A percentile compares a stretch with the other conserved stretches of the same genome.
Evolutionary conservation across 305 asterid genomes (phyloP).

Genomic region (Salvia sclarea): DNA sequence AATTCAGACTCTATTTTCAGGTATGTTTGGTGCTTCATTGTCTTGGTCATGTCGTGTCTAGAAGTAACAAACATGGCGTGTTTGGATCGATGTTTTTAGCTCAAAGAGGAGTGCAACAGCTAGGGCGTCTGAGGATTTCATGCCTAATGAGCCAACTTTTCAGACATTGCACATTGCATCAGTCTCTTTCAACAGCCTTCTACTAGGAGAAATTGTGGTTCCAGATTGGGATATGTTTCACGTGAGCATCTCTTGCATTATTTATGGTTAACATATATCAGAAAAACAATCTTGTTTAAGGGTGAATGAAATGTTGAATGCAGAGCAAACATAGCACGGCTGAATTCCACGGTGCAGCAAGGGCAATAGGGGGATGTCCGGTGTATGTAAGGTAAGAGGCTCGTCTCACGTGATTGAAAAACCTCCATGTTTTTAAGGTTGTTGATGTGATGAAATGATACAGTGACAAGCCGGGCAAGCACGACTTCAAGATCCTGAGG

Average conservation of each 20-base stretch:
- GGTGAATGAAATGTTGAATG: not conserved
- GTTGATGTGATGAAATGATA: constrained; percentile 10
- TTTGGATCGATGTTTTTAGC: constrained; percentile 21
- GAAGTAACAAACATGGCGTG: not conserved
- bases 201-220: constrained; percentile 54
- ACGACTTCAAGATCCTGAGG: constrained; percentile 47
- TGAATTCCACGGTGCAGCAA: constrained; percentile 48
- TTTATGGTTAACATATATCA: not conserved
- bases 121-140: constrained; percentile 69
- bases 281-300: not conserved
- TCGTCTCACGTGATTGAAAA: not conserved
- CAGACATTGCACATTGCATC: constrained; percentile 61
- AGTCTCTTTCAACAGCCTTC: constrained; percentile 60
- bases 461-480: constrained; percentile 54
- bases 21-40: not conserved
- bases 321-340: constrained; percentile 49
- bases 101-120: constrained; percentile 53
- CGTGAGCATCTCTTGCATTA: constrained; percentile 33
- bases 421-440: not conserved
- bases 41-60: not conserved
- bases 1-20: constrained; percentile 58
- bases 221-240: constrained; percentile 86
- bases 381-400: constrained; percentile 42
- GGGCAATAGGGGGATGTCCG: constrained; percentile 47
- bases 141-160: constrained; percentile 55